These are phyloP conservation scores for Botrytis aclada DNA, from an alignment of 2,329 filamentous ascomycete genomes.

Conservation along the genomic window DNA sequence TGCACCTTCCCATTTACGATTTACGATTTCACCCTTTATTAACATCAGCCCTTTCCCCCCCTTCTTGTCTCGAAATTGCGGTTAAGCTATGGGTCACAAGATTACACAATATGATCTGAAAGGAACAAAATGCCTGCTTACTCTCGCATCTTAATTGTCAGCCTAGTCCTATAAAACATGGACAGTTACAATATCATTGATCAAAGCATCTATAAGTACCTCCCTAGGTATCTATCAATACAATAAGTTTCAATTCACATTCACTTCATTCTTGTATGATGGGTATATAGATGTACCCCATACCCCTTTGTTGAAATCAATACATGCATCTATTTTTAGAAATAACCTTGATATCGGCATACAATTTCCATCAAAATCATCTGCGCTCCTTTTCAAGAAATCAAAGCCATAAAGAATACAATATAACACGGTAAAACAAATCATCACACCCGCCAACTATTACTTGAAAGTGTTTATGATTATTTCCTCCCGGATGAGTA, in stretches of 20 bases:
- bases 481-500: background rate
- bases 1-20: background rate
- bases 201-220: background rate
- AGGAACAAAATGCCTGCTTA: background rate
- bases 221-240: background rate
- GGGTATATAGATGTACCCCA: background rate
- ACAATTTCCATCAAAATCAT: background rate
- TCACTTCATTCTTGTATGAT: background rate
- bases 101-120: conserved; percentile 4
- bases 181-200: background rate
- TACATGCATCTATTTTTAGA: conserved; percentile 9
- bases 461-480: background rate
- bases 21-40: background rate
- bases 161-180: background rate
- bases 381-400: background rate
- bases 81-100: conserved; percentile 1
- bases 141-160: background rate
- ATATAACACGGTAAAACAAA: background rate
- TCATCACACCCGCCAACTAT: background rate
- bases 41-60: background rate
- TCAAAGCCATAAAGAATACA: background rate
- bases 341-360: background rate
- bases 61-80: background rate
- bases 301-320: conserved; percentile 1
- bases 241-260: background rate